phyloP scores from a whole-genome alignment of 192 early-diverging fungal species.

The Podila epigama region DNA sequence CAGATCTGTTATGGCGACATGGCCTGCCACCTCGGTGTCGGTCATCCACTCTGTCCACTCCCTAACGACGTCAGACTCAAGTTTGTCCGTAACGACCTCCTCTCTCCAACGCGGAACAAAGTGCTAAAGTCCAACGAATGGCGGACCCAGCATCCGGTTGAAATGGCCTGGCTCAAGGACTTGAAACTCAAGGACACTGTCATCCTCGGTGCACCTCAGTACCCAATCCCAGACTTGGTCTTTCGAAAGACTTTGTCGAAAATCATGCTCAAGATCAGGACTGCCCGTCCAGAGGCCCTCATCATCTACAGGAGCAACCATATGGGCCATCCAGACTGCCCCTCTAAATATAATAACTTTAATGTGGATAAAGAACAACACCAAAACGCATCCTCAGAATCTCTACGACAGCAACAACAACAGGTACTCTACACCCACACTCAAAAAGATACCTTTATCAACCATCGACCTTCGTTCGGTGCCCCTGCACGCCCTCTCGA shows the following conservation, averaged over 20 bases:
- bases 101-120: conserved; percentile 28
- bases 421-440: neutral
- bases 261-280: conserved; percentile 47
- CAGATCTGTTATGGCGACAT: conserved; percentile 63
- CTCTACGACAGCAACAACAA: neutral
- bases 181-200: conserved; percentile 48
- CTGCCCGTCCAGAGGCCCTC: conserved; percentile 41
- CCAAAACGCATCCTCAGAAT: neutral
- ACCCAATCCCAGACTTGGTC: conserved; percentile 36
- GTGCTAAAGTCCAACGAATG: conserved; percentile 24
- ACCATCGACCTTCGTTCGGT: conserved; percentile 5
- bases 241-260: conserved; percentile 47
- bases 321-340: conserved; percentile 55
- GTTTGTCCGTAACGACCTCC: conserved; percentile 58
- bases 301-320: conserved; percentile 59
- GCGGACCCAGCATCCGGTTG: conserved; percentile 45
- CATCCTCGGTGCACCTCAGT: conserved; percentile 55
- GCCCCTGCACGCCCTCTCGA: conserved; percentile 38
- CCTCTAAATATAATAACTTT: conserved; percentile 15
- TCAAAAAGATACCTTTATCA: neutral
- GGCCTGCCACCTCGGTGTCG: conserved; percentile 51
- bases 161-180: conserved; percentile 52
- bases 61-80: conserved; percentile 29
- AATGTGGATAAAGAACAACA: conserved; percentile 5
- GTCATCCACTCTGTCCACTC: conserved; percentile 44